Evolutionary conservation across 257 asterid genomes (phyloP).

Genomic region (Gynochthodes officinalis): DNA sequence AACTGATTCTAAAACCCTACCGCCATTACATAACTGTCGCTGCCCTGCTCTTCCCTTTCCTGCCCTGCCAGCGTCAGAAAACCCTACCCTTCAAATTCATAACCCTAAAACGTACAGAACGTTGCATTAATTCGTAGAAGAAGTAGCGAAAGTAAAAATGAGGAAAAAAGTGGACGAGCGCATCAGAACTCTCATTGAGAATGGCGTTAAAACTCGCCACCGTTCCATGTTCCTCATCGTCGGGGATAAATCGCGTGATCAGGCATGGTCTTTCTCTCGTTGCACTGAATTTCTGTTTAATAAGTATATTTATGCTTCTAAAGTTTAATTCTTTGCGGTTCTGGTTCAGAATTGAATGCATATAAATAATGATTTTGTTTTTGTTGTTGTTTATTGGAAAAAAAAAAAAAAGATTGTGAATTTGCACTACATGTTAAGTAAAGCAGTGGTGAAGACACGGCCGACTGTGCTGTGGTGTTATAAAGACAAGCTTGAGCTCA

Average conservation of each 20-base stretch:
- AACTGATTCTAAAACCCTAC: conserved; percentile 17
- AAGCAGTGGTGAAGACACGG: conserved; percentile 63
- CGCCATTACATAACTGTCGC: conserved; percentile 3
- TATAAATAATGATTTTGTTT: neutral
- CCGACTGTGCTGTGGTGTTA: conserved; percentile 95
- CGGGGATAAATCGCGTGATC: conserved; percentile 91
- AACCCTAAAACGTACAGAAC: neutral
- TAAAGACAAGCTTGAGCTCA: conserved; percentile 84
- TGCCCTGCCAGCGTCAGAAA: neutral
- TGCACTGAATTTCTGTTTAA: neutral
- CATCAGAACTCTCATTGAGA: conserved; percentile 78
- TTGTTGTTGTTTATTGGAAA: neutral
- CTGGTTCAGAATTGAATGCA: neutral
- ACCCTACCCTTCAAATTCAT: no score
- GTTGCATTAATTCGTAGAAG: neutral
- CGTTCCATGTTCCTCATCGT: conserved; percentile 86
- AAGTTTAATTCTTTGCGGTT: neutral
- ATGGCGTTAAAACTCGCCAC: conserved; percentile 81
- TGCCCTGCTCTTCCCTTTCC: no score
- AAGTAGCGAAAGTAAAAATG: conserved; percentile 31
- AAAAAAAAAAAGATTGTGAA: conserved; percentile 67
- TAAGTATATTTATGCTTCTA: neutral
- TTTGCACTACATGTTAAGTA: conserved; percentile 66
- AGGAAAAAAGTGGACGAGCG: conserved; percentile 87
- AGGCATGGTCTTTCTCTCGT: conserved; percentile 23